Evolutionary conservation across 345 rosid genomes (phyloP).

Genomic region (Euclidium syriacum): DNA sequence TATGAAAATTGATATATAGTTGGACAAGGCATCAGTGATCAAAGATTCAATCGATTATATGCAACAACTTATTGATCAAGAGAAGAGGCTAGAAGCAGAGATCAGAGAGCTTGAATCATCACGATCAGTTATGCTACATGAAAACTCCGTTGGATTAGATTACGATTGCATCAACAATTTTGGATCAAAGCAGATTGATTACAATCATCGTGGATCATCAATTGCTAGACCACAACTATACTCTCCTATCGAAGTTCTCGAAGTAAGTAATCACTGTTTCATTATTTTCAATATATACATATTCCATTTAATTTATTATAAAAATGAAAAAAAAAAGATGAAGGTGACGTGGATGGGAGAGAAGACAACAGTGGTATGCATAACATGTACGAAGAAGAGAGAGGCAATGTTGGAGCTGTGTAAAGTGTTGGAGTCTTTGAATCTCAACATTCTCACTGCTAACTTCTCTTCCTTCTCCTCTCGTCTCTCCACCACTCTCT

Average conservation of each 20-base stretch:
- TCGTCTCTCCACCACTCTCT: constrained; percentile 63
- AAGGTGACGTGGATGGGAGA: constrained; percentile 73
- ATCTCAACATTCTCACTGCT: constrained; percentile 72
- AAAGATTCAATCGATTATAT: constrained; percentile 85
- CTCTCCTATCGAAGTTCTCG: constrained; percentile 61
- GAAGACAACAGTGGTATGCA: constrained; percentile 59
- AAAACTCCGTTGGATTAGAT: constrained; percentile 27
- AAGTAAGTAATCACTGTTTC: constrained; percentile 18
- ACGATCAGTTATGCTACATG: background rate
- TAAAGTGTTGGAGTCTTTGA: constrained; percentile 73
- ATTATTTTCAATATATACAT: background rate
- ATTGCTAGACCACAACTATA: constrained; percentile 6
- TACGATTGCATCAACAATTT: constrained; percentile 35
- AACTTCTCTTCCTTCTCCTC: constrained; percentile 68
- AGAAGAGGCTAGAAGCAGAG: constrained; percentile 59
- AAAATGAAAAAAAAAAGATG: constrained; percentile 34
- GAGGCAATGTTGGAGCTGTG: constrained; percentile 87
- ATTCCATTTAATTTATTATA: background rate
- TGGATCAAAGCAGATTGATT: constrained; percentile 41
- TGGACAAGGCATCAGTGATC: constrained; percentile 95
- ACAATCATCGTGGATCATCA: constrained; percentile 37
- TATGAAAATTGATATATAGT: constrained; percentile 29
- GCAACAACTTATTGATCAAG: constrained; percentile 74
- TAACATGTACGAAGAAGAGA: constrained; percentile 69
- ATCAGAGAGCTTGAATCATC: constrained; percentile 61